Conservation (phyloP, 768 basidiomycete genomes). For the Lactarius hatsudake region DNA sequence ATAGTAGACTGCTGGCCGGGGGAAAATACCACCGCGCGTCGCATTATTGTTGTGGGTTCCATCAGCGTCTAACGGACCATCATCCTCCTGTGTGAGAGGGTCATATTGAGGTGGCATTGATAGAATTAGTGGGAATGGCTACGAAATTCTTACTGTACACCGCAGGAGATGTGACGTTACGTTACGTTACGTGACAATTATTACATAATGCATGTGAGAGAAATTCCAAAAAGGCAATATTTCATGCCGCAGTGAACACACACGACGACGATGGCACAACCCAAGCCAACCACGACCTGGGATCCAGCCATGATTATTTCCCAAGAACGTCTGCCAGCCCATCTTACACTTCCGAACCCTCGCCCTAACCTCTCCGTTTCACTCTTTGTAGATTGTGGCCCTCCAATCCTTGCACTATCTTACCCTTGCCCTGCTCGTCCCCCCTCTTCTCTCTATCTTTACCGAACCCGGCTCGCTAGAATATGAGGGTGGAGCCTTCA, state of each 20-base stretch:
- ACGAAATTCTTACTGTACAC: background rate
- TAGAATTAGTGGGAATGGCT: background rate
- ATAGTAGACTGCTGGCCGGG: conserved; percentile 50
- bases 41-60: background rate
- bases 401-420: conserved; percentile 94
- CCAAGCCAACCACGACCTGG: conserved; percentile 62
- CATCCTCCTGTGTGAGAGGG: conserved; percentile 26
- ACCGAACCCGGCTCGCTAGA: conserved; percentile 67
- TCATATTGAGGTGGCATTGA: conserved; percentile 26
- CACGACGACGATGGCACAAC: conserved; percentile 35
- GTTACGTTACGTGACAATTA: background rate
- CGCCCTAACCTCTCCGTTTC: conserved; percentile 12
- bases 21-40: background rate
- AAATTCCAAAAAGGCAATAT: background rate
- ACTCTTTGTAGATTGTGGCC: conserved; percentile 70
- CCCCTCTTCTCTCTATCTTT: conserved; percentile 72
- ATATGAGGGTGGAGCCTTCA: conserved; percentile 79
- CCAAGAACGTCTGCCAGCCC: conserved; percentile 50
- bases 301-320: conserved; percentile 86
- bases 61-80: background rate
- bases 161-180: conserved; percentile 8
- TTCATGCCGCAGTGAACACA: background rate
- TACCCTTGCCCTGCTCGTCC: conserved; percentile 76
- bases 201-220: background rate
- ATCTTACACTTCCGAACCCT: conserved; percentile 11